These are phyloP conservation scores for Tanacetum coccineum DNA, from an alignment of 129 eudicot genomes.

Conservation along the genomic window DNA sequence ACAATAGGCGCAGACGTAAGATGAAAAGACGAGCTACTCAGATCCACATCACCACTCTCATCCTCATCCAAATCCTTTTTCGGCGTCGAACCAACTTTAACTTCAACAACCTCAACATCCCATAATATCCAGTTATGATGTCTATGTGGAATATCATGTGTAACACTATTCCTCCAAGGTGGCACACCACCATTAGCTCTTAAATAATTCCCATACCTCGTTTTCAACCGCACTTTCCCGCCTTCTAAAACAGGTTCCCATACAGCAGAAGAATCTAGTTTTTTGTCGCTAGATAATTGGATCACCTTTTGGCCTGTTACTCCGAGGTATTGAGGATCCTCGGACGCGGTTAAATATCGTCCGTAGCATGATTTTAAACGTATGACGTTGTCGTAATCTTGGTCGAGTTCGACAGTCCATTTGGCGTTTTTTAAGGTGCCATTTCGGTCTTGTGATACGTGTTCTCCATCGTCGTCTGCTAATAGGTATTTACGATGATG, in stretches of 20 bases:
- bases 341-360: conserved; percentile 56
- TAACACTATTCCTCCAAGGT: conserved; percentile 64
- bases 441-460: conserved; percentile 57
- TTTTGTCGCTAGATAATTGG: conserved; percentile 35
- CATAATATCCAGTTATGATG: conserved; percentile 56
- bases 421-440: conserved; percentile 36
- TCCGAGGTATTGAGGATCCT: conserved; percentile 47
- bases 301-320: conserved; percentile 56
- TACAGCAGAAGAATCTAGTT: conserved; percentile 44
- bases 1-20: conserved; percentile 23
- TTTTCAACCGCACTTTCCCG: conserved; percentile 39
- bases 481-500: conserved; percentile 53
- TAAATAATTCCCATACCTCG: conserved; percentile 53
- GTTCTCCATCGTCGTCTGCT: conserved; percentile 52
- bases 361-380: conserved; percentile 53
- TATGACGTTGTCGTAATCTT: conserved; percentile 38
- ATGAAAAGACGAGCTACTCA: conserved; percentile 36
- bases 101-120: conserved; percentile 61
- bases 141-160: conserved; percentile 68
- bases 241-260: conserved; percentile 67
- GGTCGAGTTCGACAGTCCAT: conserved; percentile 59
- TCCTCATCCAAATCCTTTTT: conserved; percentile 1
- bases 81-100: conserved; percentile 23
- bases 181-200: conserved; percentile 71
- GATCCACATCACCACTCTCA: conserved; percentile 28